phyloP scores from a whole-genome alignment of 164 flowering plant species.

The Umbilicus rupestris region DNA sequence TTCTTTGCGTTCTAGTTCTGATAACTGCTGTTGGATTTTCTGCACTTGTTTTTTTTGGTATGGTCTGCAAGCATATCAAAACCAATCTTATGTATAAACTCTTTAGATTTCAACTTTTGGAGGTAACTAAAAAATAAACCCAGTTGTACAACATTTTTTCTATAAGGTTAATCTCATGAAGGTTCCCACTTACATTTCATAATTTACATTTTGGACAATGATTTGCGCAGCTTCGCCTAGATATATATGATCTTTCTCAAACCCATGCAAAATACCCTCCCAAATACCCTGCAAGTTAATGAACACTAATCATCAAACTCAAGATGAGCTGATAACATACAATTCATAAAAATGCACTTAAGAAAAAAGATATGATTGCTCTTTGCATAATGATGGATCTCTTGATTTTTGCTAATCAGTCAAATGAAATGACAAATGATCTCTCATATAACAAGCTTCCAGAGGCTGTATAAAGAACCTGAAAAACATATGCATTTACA shows the following conservation, averaged over 20 bases:
- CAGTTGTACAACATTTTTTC: neutral
- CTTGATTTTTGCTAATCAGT: neutral
- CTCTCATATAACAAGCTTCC: neutral
- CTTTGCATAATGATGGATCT: neutral
- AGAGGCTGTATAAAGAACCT: neutral
- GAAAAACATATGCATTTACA: neutral
- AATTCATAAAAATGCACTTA: neutral
- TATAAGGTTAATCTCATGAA: neutral
- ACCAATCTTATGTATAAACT: neutral
- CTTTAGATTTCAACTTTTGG: neutral
- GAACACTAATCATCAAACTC: conserved; percentile 4
- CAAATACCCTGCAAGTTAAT: conserved; percentile 62
- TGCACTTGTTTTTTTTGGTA: conserved; percentile 92
- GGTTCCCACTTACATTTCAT: conserved; percentile 74
- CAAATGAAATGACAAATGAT: neutral
- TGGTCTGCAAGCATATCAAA: conserved; percentile 44
- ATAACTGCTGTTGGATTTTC: conserved; percentile 83
- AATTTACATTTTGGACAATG: conserved; percentile 85
- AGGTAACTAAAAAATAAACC: neutral
- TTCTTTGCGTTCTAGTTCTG: conserved; percentile 88
- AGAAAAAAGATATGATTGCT: neutral
- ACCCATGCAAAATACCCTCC: conserved; percentile 80
- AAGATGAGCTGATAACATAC: neutral
- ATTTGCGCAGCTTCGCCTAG: conserved; percentile 98
- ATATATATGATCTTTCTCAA: conserved; percentile 78